A percentile compares a stretch with the other conserved stretches of the same genome.
Evolutionary conservation across 1,139 yeast species (phyloP).

Genomic region (Magnusiomyces ingens): DNA sequence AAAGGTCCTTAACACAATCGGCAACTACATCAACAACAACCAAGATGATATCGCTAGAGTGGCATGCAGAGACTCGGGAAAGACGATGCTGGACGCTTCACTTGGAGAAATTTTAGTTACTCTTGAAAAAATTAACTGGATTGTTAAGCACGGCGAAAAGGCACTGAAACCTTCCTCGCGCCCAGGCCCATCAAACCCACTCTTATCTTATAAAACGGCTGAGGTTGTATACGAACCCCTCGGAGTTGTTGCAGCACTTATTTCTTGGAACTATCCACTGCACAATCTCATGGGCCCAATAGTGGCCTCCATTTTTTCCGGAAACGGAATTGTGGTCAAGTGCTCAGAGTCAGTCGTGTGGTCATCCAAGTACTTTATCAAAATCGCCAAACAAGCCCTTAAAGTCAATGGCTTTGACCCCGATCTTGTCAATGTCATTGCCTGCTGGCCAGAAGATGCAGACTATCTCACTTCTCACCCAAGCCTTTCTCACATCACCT

Average conservation of each 20-base stretch:
- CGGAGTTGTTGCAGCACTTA: constrained; percentile 79
- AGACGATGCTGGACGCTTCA: constrained; percentile 90
- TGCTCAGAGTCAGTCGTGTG: constrained; percentile 95
- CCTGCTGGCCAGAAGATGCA: constrained; percentile 76
- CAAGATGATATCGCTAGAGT: constrained; percentile 84
- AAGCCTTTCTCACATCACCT: constrained; percentile 78
- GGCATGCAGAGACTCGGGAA: constrained; percentile 95
- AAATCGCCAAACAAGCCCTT: constrained; percentile 63
- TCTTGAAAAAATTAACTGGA: constrained; percentile 87
- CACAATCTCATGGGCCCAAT: constrained; percentile 91
- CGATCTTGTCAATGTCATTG: constrained; percentile 72
- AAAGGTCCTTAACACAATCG: constrained; percentile 62
- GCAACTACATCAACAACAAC: constrained; percentile 64
- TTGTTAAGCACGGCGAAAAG: constrained; percentile 69
- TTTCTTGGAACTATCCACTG: constrained; percentile 91
- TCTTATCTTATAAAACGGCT: constrained; percentile 81
- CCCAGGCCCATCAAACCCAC: constrained; percentile 78
- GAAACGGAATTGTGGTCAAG: constrained; percentile 83
- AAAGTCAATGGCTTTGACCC: constrained; percentile 69
- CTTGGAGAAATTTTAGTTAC: constrained; percentile 93
- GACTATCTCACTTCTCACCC: constrained; percentile 80
- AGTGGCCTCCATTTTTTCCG: constrained; percentile 80
- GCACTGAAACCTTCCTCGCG: constrained; percentile 66
- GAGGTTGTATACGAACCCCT: constrained; percentile 90
- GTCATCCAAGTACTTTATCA: constrained; percentile 78